Evolutionary conservation across 2,329 filamentous ascomycete genomes (phyloP), one percentile per base, ranked within the genome.

Genomic region (Diaporthe australafricana): DNA sequence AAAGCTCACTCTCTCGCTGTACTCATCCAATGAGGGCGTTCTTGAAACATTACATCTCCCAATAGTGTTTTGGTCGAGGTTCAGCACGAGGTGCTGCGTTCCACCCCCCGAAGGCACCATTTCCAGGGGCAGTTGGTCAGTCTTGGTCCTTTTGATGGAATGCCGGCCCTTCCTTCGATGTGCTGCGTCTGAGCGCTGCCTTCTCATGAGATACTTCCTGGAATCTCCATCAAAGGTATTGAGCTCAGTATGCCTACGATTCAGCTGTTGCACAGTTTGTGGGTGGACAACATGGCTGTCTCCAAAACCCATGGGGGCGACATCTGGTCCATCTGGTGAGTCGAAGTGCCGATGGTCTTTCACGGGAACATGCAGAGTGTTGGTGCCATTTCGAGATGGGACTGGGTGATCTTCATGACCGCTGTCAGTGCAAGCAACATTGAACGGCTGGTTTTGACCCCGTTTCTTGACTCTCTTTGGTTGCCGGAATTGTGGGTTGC

Each of bases 41-140:
- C 35, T 52, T 20, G 60, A 50, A 35, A 12, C n/a, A 35, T 62
- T n/a, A 48, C 47, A 35, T 76, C n/a, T 2, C 68, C 22, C 9
- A 20, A 27, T 27, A 4, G 42, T 30, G 42, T 71, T 67, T 12
- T 65, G 45, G 12, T 42, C 27, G 42, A 77, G 12, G 9, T 55
- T 71, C 47, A 77, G 56, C 50, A 71, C 48, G 30, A 79, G 67
- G 14, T 60, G 45, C 14, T 71, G 65, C 7, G 75, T 75, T 40
- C 73, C 62, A 11, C 56, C 69, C 2, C 50, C 60, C 1, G 57
- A 47, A 4, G 76, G 74, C 8, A 74, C 75, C 2, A 65, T 75
- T 57, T 79, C 78, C 8, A 78, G 74, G 22, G 78, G 78, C 32
- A 79, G 68, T 25, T 70, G 71, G 35, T 77, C 74, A 11, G 75